Conservation (phyloP, 352 stramenopile species). For the Pythium sukuiense region DNA sequence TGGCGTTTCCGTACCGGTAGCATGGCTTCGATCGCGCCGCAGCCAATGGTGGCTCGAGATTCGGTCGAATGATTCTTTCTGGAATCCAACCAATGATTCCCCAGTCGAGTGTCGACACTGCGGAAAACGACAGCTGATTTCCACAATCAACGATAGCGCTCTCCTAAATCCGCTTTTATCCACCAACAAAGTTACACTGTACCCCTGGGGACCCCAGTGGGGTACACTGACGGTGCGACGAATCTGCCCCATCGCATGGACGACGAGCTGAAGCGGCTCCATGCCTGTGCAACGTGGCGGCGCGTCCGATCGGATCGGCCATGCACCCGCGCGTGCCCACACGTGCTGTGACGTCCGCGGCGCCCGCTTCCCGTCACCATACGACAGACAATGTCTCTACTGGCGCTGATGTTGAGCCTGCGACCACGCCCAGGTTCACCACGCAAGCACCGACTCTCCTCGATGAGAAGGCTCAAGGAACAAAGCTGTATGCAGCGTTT, state of each 20-base stretch:
- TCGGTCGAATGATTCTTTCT: neutral
- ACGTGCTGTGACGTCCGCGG: neutral
- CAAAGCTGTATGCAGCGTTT: constrained; percentile 14
- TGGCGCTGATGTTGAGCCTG: neutral
- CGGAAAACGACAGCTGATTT: neutral
- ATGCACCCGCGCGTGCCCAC: constrained; percentile 2
- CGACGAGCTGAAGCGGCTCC: neutral
- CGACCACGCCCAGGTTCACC: constrained; percentile 13
- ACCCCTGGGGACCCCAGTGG: neutral
- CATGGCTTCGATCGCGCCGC: neutral
- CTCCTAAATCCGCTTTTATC: neutral
- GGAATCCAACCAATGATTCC: neutral
- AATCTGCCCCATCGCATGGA: neutral
- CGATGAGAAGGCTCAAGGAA: constrained; percentile 15
- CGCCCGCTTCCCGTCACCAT: neutral
- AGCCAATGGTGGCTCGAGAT: neutral
- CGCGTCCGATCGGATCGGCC: constrained; percentile 1
- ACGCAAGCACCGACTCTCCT: constrained; percentile 15
- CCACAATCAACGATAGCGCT: neutral
- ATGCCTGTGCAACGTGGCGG: constrained; percentile 4
- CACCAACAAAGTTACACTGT: neutral
- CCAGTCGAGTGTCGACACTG: neutral
- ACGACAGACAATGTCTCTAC: neutral
- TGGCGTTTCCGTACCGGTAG: neutral
- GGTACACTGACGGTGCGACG: neutral